Base-by-base conservation (phyloP, 208 protist species). In the Wallacemonas rigidus region DNA sequence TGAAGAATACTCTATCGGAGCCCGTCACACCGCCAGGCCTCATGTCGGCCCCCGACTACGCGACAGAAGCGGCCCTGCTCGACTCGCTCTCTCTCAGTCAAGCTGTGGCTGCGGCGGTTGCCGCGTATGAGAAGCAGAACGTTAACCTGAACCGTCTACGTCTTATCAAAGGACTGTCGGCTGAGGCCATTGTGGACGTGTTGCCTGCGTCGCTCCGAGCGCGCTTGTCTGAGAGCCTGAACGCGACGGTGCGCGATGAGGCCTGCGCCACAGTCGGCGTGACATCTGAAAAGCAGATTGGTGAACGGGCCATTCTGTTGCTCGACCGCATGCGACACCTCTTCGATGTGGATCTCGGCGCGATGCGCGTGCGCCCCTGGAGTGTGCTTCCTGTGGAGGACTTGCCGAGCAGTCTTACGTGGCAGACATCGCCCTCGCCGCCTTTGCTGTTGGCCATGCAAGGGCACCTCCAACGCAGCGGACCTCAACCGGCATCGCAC, bases 281-380 rank as follows among this genome's bases (percentile, higher is more conserved):
- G 26, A 26, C 26, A 26, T 26, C 26, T 26, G 26, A 26, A 26
- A 26, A 26, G 47, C 17, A 48, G 55, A 67, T 50, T 12, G 60
- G 60, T 7, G 41, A 45, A n/a, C 60, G 60, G 4, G 60, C 60
- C 53, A 55, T 97, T 58, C 70, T 97, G 14, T 45, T 95, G 47
- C 87, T 94, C 67, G 93, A 97, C 70, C 84, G 93, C 35, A 73
- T 95, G 45, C 86, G 90, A 12, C 89, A 95, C 75, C 36, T 91
- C 15, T 97, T 92, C 71, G 89, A 95, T 71, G 93, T 97, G 43
- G 78, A 87, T 38, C 70, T 93, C 39, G 57, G 60, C 3, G 71
- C 40, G 1, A 80, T 70, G 38, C 75, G 48, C 36, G 81, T 91
- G 47, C 80, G 88, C 2, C 87, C 83, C 62, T 97, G 92, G 90